A percentile compares a stretch with the other conserved stretches of the same genome.
Evolutionary conservation across 768 basidiomycete genomes (phyloP).

Genomic region (Gloeopeniophorella convolvens): DNA sequence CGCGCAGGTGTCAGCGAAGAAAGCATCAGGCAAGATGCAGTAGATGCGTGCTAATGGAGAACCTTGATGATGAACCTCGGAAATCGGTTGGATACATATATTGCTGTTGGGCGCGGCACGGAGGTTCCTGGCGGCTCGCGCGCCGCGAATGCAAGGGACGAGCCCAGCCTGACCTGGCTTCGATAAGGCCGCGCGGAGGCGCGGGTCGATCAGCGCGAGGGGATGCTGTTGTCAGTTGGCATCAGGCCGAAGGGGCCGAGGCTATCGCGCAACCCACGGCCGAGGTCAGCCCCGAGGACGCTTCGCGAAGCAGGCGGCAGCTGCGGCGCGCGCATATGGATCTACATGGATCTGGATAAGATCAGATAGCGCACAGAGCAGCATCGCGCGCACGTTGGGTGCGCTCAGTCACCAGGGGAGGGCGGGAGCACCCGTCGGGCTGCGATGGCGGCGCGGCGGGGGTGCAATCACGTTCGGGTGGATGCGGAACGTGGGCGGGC

Average conservation of each 20-base stretch:
- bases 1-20: slow-evolving; percentile 25
- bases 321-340: background rate
- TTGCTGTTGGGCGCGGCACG: slow-evolving; percentile 1
- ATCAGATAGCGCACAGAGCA: slow-evolving; percentile 17
- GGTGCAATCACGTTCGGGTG: background rate
- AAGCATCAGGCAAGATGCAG: slow-evolving; percentile 30
- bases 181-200: too few relatives aligned
- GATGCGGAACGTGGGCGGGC: background rate
- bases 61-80: background rate
- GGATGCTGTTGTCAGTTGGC: too few relatives aligned
- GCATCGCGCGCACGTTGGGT: too few relatives aligned
- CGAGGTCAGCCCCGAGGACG: background rate
- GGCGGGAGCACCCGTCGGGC: background rate
- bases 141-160: background rate
- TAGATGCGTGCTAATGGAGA: too few relatives aligned
- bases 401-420: background rate
- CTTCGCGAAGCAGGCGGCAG: slow-evolving; percentile 1
- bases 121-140: slow-evolving; percentile 7
- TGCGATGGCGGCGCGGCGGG: background rate
- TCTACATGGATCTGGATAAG: background rate
- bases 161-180: background rate
- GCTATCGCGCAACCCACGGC: background rate
- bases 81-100: background rate
- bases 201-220: background rate
- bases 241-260: slow-evolving; percentile 1